A percentile compares a stretch with the other conserved stretches of the same genome.
These are phyloP conservation scores for Rhynchosporium secalis DNA, from an alignment of 2,329 filamentous ascomycete genomes.

Conservation along the genomic window DNA sequence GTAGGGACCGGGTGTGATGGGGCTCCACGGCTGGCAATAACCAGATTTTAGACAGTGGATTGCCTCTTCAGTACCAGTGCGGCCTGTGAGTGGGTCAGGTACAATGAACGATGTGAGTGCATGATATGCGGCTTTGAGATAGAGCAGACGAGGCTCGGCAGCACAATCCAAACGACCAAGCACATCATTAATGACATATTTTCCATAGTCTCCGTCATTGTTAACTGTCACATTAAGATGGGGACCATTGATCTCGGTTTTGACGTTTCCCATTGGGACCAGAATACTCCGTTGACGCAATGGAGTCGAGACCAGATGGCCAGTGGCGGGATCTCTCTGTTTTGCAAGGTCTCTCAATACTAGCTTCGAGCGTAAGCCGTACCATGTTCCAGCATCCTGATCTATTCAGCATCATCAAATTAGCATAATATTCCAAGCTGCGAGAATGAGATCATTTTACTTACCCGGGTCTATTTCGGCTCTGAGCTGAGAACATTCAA, in stretches of 20 bases:
- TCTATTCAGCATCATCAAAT: conserved; percentile 30
- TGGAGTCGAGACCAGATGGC: neutral
- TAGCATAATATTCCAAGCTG: neutral
- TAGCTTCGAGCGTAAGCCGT: conserved; percentile 60
- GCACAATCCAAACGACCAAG: conserved; percentile 59
- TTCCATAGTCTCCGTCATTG: conserved; percentile 45
- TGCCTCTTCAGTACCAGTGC: conserved; percentile 63
- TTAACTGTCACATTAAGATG: conserved; percentile 48
- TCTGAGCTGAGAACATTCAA: conserved; percentile 51
- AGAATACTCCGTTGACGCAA: conserved; percentile 51
- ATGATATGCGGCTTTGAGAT: conserved; percentile 59
- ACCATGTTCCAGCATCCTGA: conserved; percentile 61
- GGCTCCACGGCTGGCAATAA: conserved; percentile 40
- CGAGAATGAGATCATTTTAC: neutral
- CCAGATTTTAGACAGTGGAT: conserved; percentile 51
- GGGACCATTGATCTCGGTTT: conserved; percentile 37
- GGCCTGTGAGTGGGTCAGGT: conserved; percentile 56
- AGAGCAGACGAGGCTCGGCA: conserved; percentile 54
- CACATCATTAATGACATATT: conserved; percentile 53
- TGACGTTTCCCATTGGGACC: conserved; percentile 48
- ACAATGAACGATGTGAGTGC: conserved; percentile 59
- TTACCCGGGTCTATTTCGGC: conserved; percentile 50
- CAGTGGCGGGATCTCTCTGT: neutral
- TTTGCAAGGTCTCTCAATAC: conserved; percentile 51
- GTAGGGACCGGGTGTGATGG: conserved; percentile 15